Evolutionary conservation across 2,329 filamentous ascomycete genomes (phyloP), one percentile per base, ranked within the genome.

Genomic region (Drechslerella dactyloides): DNA sequence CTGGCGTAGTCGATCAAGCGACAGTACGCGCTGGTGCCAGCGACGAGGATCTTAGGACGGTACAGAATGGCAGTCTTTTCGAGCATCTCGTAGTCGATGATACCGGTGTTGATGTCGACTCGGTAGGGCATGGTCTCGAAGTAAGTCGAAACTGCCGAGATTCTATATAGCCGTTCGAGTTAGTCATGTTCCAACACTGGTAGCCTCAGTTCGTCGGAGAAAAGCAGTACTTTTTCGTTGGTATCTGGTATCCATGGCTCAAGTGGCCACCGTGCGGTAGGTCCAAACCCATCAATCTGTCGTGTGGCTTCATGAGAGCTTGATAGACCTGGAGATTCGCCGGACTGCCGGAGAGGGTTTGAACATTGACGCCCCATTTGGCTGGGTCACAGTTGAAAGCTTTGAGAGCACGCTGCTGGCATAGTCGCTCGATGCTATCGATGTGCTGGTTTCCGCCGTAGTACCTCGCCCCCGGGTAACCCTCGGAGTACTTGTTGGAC

Each of bases 401-500:
- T 82, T 91, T 86, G 74, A 99, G 89, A 75, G 94, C 94, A 82
- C 94, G 90, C 81, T 87, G 85, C 85, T 99, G 94, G 86, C 94
- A 99, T 73, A 94, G 89, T 76, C 90, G 86, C 86, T 99, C 94
- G 78, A 97, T 92, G 82, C 91, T 85, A 82, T 99, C 94, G 77
- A 99, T 99, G 86, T 94, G 91, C 85, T 99, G 90, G 85, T 99
- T 99, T 79, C 94, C 94, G 80, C 94, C 94, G 79, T 99, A 99
- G 87, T 99, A 99, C 82, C 94, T 89, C 78, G 94, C 94, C 80
- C 94, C 94, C 76, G 94, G 94, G 82, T 96, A 96, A 76, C 94
- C 94, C 85, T 99, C 94, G 17, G 92, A 97, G 87, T 99, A 99
- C 85, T 99, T 99, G 87, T 99, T 96, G 82, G 90, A 91, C 90